Conservation (phyloP, 192 early-diverging fungal species). For the Thoreauomyces humboldtii region DNA sequence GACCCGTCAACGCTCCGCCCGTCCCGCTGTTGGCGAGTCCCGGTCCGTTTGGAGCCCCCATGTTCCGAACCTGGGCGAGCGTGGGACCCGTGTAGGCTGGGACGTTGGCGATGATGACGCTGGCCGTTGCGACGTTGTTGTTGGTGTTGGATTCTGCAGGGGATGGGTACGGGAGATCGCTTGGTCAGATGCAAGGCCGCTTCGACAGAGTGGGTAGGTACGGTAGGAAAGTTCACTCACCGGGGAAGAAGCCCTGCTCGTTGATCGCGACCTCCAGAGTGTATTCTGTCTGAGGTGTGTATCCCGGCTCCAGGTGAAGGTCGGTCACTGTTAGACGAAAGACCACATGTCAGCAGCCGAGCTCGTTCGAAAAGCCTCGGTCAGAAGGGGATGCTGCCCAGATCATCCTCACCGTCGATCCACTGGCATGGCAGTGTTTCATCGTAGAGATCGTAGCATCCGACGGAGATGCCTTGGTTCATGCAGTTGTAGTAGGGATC, state of each 20-base stretch:
- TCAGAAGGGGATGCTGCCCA: too few species aligned
- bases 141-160: conserved; percentile 11
- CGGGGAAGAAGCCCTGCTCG: conserved; percentile 30
- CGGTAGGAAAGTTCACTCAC: too few species aligned
- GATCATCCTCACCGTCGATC: conserved; percentile 27
- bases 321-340: conserved; percentile 21
- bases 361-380: too few species aligned
- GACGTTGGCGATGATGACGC: conserved; percentile 21
- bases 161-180: too few species aligned
- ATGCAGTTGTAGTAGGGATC: conserved; percentile 28
- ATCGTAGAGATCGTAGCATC: conserved; percentile 38
- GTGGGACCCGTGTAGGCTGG: conserved; percentile 20
- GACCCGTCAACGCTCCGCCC: too few species aligned
- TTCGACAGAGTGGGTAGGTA: too few species aligned
- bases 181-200: too few species aligned
- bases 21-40: too few species aligned
- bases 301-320: conserved; percentile 3
- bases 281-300: conserved; percentile 23
- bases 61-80: conserved; percentile 1
- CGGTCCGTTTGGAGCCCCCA: conserved; percentile 1
- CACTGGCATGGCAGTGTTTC: conserved; percentile 39
- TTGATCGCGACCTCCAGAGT: conserved; percentile 28
- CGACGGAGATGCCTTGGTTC: conserved; percentile 28
- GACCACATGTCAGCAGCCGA: neutral
- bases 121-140: conserved; percentile 19